A percentile compares a stretch with the other conserved stretches of the same genome.
phyloP scores from a whole-genome alignment of 805 yeast species.

The Cyberlindnera xylosilytica region DNA sequence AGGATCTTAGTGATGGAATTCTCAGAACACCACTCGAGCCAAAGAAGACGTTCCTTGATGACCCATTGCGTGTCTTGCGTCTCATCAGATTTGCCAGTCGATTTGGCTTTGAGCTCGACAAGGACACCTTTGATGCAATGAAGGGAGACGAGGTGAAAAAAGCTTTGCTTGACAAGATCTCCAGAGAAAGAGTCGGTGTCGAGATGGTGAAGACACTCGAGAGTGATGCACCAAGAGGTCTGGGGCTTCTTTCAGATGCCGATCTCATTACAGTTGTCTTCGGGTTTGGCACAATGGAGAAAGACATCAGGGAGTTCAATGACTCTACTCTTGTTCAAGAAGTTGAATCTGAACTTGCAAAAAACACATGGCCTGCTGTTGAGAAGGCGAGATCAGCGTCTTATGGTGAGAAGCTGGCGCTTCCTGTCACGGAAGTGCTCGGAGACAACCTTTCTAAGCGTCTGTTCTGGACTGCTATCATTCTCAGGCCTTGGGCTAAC shows the following conservation, averaged over 20 bases:
- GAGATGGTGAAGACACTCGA: conserved; percentile 77
- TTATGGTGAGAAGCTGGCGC: not conserved
- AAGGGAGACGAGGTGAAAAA: conserved; percentile 48
- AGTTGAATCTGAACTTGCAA: conserved; percentile 10
- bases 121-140: conserved; percentile 62
- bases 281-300: conserved; percentile 29
- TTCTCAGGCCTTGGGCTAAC: conserved; percentile 49
- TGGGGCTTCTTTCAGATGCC: conserved; percentile 53
- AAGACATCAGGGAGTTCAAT: conserved; percentile 23
- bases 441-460: conserved; percentile 12
- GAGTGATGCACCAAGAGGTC: conserved; percentile 65
- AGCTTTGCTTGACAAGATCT: conserved; percentile 69
- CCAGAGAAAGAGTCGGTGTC: conserved; percentile 85
- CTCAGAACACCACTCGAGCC: conserved; percentile 89
- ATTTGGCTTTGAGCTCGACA: conserved; percentile 64
- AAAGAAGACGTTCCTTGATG: conserved; percentile 81
- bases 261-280: conserved; percentile 60
- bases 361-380: conserved; percentile 23
- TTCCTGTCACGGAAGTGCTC: conserved; percentile 1
- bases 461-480: conserved; percentile 40
- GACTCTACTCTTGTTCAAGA: conserved; percentile 8
- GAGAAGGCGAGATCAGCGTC: conserved; percentile 1
- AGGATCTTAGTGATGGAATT: conserved; percentile 66
- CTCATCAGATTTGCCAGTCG: conserved; percentile 82
- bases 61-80: conserved; percentile 87